These are phyloP conservation scores for Xanthoparmelia taractica DNA, from an alignment of 495 filamentous ascomycete species.

Conservation along the genomic window DNA sequence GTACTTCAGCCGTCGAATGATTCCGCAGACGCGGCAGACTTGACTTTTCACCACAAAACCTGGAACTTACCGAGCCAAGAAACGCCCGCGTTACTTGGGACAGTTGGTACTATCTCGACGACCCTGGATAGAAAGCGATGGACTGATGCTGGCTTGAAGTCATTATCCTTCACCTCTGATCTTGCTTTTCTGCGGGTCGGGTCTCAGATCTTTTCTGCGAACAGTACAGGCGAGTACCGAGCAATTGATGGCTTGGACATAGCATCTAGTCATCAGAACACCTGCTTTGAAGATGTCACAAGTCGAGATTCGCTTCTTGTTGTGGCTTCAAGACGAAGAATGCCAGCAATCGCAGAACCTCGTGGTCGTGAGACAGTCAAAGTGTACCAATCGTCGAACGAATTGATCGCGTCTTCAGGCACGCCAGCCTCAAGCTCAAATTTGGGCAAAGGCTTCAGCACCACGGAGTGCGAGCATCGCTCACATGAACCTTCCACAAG, in stretches of 20 bases:
- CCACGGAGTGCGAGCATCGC: too few species aligned
- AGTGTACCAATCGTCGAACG: not conserved
- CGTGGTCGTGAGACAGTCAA: not conserved
- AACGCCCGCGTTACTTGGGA: not conserved
- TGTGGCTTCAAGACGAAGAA: conserved; percentile 5
- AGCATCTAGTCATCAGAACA: not conserved
- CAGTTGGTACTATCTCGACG: not conserved
- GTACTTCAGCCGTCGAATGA: not conserved
- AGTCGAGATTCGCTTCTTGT: not conserved
- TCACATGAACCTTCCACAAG: not conserved
- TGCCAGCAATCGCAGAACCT: not conserved
- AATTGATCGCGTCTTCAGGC: not conserved
- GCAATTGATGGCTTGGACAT: not conserved
- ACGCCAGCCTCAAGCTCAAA: not conserved
- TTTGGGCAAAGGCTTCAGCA: not conserved
- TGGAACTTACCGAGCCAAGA: not conserved
- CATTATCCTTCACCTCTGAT: not conserved
- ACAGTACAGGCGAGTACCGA: not conserved
- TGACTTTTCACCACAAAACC: not conserved
- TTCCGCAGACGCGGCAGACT: not conserved
- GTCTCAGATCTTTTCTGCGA: conserved; percentile 3
- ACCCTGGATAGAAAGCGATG: not conserved
- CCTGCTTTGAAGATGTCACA: conserved; percentile 3
- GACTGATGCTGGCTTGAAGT: not conserved
- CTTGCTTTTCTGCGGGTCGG: conserved; percentile 10